A percentile compares a stretch with the other conserved stretches of the same genome.
These are phyloP conservation scores for Trichopus zeylanicus DNA, from an alignment of 116 monocot genomes.

Conservation along the genomic window DNA sequence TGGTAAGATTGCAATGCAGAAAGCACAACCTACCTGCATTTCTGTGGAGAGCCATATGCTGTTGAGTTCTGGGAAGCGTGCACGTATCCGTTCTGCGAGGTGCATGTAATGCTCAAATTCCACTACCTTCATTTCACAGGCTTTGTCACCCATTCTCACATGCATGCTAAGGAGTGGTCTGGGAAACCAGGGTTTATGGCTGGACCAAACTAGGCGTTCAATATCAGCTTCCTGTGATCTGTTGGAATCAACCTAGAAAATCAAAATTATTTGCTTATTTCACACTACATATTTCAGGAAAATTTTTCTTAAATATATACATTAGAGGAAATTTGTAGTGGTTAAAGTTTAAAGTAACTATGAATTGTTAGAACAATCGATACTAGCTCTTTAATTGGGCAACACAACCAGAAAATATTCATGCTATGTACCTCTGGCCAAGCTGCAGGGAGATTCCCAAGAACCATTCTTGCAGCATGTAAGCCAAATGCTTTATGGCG, in stretches of 20 bases:
- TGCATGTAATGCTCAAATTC: slow-evolving; percentile 69
- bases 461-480: slow-evolving; percentile 63
- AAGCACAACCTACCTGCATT: slow-evolving; percentile 86
- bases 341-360: too few species aligned
- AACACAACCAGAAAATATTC: too few species aligned
- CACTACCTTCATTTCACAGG: slow-evolving; percentile 81
- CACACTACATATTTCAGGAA: not conserved
- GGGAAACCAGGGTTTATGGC: slow-evolving; percentile 62
- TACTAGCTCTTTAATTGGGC: too few species aligned
- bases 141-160: slow-evolving; percentile 90
- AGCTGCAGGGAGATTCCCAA: slow-evolving; percentile 20
- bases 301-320: too few species aligned
- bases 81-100: slow-evolving; percentile 47
- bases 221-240: slow-evolving; percentile 41
- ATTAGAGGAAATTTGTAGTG: too few species aligned
- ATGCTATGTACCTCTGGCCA: slow-evolving; percentile 50
- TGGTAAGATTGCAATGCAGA: too few species aligned
- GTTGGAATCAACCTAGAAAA: slow-evolving; percentile 27
- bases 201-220: slow-evolving; percentile 66
- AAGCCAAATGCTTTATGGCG: slow-evolving; percentile 60
- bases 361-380: too few species aligned
- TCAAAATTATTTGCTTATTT: not conserved
- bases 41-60: slow-evolving; percentile 85
- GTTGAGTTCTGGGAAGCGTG: slow-evolving; percentile 46
- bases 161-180: slow-evolving; percentile 79